Evolutionary conservation across 2,329 filamentous ascomycete species (phyloP), one percentile per base, ranked within the genome.

Genomic region (Curvularia lunata): DNA sequence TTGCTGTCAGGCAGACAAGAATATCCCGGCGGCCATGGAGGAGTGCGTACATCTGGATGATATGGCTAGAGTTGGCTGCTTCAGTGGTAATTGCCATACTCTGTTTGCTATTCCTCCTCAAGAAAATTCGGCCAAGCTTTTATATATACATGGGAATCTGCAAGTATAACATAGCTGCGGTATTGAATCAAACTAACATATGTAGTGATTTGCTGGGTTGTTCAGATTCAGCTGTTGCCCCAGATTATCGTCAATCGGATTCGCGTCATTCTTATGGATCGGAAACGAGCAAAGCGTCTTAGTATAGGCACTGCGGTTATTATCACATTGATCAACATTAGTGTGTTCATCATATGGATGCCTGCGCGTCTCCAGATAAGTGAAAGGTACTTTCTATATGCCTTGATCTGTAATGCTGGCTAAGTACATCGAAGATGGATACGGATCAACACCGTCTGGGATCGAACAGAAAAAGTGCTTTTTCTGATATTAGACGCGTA

Each of bases 51-150:
- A 71, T 83, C 0, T 78, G 76, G 71, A 79, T 83, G 78, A 75
- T 83, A 49, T 83, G 81, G 81, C 52, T 76, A 5, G 81, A 83
- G 64, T 72, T 82, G 7, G 16, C 72, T 3, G 79, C 79, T 3
- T 81, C 77, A 25, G 62, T 80, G 7, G 65, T 71, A 13, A 80
- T 83, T 41, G 73, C 69, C 4, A 55, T 80, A 25, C 69, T 81
- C 25, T 74, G 73, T 51, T 65, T 72, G 55, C 47, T 77, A 13
- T 73, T 70, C 49, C 52, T 78, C 10, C 23, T 70, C 25, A 63
- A 70, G 32, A 42, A 65, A 3, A 70, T 77, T 43, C 58, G 63
- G 41, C 73, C 72, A 3, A 76, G 74, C 42, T 74, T 75, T 30
- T 68, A 63, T 38, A 73, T 75, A 38, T 74, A 69, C 51, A 65